Percentiles rank a stretch among this genome's conserved stretches.
Evolutionary conservation across 1,284 basidiomycete genomes (phyloP).

Genomic region (Cutaneotrichosporon sp.): DNA sequence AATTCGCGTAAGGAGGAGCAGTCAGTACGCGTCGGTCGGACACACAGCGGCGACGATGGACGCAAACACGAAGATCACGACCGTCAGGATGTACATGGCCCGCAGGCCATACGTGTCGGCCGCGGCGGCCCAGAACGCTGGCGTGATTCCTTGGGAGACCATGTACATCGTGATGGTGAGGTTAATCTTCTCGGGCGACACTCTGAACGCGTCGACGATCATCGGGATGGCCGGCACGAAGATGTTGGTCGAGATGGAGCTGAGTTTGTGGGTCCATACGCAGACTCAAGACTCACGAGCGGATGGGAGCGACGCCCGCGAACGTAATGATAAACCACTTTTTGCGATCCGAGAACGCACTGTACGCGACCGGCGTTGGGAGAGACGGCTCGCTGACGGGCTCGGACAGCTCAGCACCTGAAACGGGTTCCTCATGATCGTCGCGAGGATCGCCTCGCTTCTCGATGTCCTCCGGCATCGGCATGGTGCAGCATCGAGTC

Average conservation of each 20-base stretch:
- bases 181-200: slow-evolving; percentile 40
- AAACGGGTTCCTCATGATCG: no score
- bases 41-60: slow-evolving; percentile 43
- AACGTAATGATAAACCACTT: slow-evolving; percentile 45
- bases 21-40: slow-evolving; percentile 44
- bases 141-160: slow-evolving; percentile 45
- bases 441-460: no score
- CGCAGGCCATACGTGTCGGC: slow-evolving; percentile 41
- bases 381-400: neutral
- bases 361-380: slow-evolving; percentile 25
- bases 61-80: slow-evolving; percentile 37
- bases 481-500: no score
- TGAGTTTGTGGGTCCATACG: slow-evolving; percentile 12
- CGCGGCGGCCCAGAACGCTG: slow-evolving; percentile 41
- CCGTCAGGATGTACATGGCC: slow-evolving; percentile 40
- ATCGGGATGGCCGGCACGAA: slow-evolving; percentile 45
- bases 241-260: slow-evolving; percentile 45
- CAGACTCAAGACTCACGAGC: slow-evolving; percentile 31
- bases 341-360: slow-evolving; percentile 31
- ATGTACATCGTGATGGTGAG: slow-evolving; percentile 45
- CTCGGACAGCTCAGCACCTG: no score
- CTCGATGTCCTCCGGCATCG: no score
- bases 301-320: slow-evolving; percentile 38
- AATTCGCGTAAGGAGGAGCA: slow-evolving; percentile 41
- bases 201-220: slow-evolving; percentile 34